Evolutionary conservation across 2,329 filamentous ascomycete genomes (phyloP).

Genomic region (Ramularia endophylla): DNA sequence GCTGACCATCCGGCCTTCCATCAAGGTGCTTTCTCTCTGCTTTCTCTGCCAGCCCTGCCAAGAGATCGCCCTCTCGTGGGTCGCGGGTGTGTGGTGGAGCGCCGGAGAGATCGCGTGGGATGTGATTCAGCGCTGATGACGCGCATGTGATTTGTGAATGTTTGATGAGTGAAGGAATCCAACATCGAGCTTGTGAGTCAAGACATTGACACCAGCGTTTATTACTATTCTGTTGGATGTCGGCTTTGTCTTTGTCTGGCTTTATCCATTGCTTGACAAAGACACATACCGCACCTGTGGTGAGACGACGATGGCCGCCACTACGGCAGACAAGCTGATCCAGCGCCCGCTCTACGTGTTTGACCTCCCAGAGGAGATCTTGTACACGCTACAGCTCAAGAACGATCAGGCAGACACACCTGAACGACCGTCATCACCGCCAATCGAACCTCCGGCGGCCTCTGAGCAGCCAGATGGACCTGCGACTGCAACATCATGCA

Average conservation of each 20-base stretch:
- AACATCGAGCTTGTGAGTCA: too few species aligned
- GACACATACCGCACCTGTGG: too few species aligned
- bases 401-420: slow-evolving; percentile 35
- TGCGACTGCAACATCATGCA: slow-evolving; percentile 66
- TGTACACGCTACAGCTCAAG: slow-evolving; percentile 60
- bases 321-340: slow-evolving; percentile 31
- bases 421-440: slow-evolving; percentile 23
- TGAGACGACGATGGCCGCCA: slow-evolving; percentile 9
- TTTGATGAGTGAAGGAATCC: too few species aligned
- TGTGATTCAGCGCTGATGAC: neutral
- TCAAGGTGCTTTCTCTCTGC: slow-evolving; percentile 1
- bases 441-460: slow-evolving; percentile 3
- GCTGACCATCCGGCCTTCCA: neutral
- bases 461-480: slow-evolving; percentile 37
- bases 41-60: too few species aligned
- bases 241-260: too few species aligned
- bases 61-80: too few species aligned
- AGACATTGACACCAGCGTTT: too few species aligned
- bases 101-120: neutral
- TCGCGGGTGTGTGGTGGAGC: too few species aligned
- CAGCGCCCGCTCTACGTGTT: slow-evolving; percentile 58
- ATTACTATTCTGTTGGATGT: too few species aligned
- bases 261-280: too few species aligned
- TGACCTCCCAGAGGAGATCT: slow-evolving; percentile 69
- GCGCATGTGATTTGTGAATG: too few species aligned